phyloP scores from a whole-genome alignment of 371 early-diverging fungal species.

The Conidiobolus incongruus region DNA sequence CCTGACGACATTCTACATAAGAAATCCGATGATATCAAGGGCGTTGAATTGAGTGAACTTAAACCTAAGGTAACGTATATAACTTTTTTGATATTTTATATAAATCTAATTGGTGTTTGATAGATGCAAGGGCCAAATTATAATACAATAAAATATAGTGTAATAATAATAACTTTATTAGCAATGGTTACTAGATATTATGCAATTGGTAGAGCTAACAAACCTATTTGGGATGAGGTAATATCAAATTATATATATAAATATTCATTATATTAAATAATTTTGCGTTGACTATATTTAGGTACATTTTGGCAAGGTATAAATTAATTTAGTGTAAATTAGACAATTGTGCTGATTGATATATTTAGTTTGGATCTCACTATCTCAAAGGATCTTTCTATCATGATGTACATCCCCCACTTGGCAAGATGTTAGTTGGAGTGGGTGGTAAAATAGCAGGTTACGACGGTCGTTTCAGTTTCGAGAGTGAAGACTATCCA shows the following conservation, averaged over 20 bases:
- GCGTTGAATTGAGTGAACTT: too few species aligned
- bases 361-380: slow-evolving; percentile 66
- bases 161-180: neutral
- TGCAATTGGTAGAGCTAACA: slow-evolving; percentile 1
- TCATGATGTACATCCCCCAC: slow-evolving; percentile 99
- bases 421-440: slow-evolving; percentile 96
- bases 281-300: too few species aligned
- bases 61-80: too few species aligned
- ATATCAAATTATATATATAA: neutral
- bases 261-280: too few species aligned
- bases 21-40: too few species aligned
- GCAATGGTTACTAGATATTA: slow-evolving; percentile 3
- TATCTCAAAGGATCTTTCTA: slow-evolving; percentile 89
- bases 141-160: too few species aligned
- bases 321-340: neutral
- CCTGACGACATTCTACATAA: too few species aligned
- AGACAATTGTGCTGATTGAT: neutral
- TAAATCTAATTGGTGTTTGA: too few species aligned
- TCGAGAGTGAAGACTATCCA: slow-evolving; percentile 74
- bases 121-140: too few species aligned
- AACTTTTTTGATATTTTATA: too few species aligned
- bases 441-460: slow-evolving; percentile 75
- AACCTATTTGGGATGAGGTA: slow-evolving; percentile 6
- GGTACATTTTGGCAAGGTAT: slow-evolving; percentile 11
- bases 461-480: slow-evolving; percentile 77